Evolutionary conservation across 2,329 filamentous ascomycete species (phyloP).

Genomic region (Sporothrix dimorphospora): DNA sequence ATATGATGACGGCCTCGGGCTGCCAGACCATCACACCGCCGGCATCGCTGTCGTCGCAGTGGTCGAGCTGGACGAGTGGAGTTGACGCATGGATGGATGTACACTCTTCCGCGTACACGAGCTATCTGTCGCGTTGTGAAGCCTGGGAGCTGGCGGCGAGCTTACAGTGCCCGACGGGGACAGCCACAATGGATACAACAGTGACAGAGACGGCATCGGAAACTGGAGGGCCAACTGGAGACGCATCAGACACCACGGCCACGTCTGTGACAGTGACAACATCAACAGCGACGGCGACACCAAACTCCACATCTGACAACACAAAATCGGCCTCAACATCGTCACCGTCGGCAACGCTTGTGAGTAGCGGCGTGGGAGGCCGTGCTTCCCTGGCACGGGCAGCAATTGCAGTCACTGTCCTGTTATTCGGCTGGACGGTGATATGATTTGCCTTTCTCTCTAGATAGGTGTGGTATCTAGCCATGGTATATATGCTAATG

Average conservation of each 20-base stretch:
- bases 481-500: neutral
- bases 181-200: neutral
- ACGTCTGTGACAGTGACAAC: neutral
- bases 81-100: neutral
- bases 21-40: constrained; percentile 4
- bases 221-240: neutral
- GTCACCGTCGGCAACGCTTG: neutral
- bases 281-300: neutral
- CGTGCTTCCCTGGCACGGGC: neutral
- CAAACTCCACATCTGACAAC: neutral
- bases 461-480: neutral
- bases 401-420: neutral
- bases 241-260: neutral
- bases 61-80: constrained; percentile 1
- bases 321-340: neutral
- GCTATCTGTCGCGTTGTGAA: constrained; percentile 5
- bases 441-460: neutral
- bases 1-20: neutral
- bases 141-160: neutral
- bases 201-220: neutral
- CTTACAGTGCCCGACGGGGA: neutral
- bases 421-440: neutral
- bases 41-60: neutral
- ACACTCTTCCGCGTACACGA: constrained; percentile 6
- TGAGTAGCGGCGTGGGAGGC: neutral